Base-by-base conservation (phyloP, 306 rosid species). In the Geum urbanum region DNA sequence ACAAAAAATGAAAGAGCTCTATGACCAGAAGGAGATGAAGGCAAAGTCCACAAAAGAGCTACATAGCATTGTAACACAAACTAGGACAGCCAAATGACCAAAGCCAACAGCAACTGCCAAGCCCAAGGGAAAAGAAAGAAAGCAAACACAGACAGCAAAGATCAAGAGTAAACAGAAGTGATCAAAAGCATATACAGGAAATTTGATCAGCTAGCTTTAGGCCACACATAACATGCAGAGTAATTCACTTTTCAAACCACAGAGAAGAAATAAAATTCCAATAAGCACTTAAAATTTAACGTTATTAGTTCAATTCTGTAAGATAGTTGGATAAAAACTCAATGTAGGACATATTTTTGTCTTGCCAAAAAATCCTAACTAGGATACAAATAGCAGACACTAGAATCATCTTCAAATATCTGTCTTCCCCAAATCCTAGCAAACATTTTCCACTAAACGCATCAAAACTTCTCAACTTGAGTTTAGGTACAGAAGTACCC, bases 401-500 rank as follows among this genome's bases (percentile, higher is more conserved):
- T 66, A 11, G 32, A n/a, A 9, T 53, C 22, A 39, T 58, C 57
- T 35, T 57, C 15, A 15, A 13, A 77, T 49, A 77, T 12, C 57
- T n/a, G 39, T 49, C 49, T 66, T 49, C 46, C 24, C 15, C 43
- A 55, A 13, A 24, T 63, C 32, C 15, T 32, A 64, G 13, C 61
- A 8, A 12, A 71, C 9, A 15, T 8, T 48, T 37, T 65, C 24
- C 24, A 19, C 68, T 43, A 24, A 57, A 72, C 3, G 6, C 41
- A 47, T 41, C 22, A 56, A 24, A 63, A 15, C 50, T 20, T 74
- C 51, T 20, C 72, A 66, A 82, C 78, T 41, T 24, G 54, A 44
- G 60, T 35, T 63, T 43, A 89, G 78, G 80, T 88, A 84, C 76
- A 94, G 81, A 74, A 81, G 84, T 77, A 88, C 95, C 85, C 72